phyloP scores from a whole-genome alignment of 371 early-diverging fungal genomes.

The Enterospora canceri region DNA sequence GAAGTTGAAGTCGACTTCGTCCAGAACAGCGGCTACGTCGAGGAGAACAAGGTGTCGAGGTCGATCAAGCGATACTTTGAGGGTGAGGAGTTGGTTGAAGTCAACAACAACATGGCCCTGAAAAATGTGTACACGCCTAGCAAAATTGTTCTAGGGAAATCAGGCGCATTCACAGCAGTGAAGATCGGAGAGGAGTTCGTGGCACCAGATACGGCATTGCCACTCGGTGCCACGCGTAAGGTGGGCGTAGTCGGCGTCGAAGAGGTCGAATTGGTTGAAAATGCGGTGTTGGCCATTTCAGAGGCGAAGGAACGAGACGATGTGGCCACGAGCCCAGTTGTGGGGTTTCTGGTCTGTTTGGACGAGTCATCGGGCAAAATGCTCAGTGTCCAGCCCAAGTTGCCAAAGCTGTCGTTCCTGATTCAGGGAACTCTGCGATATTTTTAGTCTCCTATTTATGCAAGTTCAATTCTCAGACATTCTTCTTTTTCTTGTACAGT shows the following conservation, averaged over 20 bases:
- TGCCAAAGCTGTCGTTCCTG: conserved; percentile 39
- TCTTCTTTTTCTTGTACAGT: neutral
- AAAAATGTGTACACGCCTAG: neutral
- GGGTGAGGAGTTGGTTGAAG: conserved; percentile 48
- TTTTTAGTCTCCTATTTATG: neutral
- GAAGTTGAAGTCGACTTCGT: conserved; percentile 26
- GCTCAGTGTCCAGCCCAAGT: conserved; percentile 46
- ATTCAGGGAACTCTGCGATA: conserved; percentile 50
- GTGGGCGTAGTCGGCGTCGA: conserved; percentile 31
- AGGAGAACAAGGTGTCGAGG: conserved; percentile 30
- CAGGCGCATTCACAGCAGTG: conserved; percentile 37
- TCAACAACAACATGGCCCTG: conserved; percentile 20
- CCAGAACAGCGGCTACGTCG: conserved; percentile 35
- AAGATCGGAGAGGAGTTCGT: conserved; percentile 52
- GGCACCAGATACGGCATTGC: conserved; percentile 54
- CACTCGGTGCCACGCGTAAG: conserved; percentile 50
- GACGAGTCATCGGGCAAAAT: conserved; percentile 42
- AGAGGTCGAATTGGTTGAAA: conserved; percentile 28
- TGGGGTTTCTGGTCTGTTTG: conserved; percentile 50
- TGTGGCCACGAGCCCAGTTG: conserved; percentile 40
- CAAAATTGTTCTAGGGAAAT: neutral
- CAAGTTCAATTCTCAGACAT: neutral
- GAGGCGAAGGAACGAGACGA: conserved; percentile 47
- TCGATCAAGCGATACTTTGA: conserved; percentile 54
- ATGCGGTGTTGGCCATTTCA: conserved; percentile 51